Base-by-base conservation (phyloP, 768 basidiomycete species). In the Pleurotus tuber-regium region DNA sequence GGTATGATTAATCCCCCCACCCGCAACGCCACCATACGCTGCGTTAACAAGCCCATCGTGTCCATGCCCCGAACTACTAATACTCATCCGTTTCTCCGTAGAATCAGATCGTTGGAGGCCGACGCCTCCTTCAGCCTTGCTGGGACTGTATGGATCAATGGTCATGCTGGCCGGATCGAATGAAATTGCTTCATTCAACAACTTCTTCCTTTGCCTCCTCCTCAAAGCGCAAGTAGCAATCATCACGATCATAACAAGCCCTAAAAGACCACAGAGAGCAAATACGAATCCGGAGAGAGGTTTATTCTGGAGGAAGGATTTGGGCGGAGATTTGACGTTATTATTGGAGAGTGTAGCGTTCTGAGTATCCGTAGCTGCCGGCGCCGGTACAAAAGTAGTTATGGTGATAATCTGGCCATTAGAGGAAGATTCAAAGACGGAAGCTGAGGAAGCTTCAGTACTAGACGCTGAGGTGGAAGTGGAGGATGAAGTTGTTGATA, bases 251-350 rank as follows among this genome's bases (percentile, higher is more conserved):
- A 81, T 39, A 40, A 77, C 54, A 38, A 84, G 72, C 1, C 59
- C 76, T 25, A 75, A 56, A 31, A 85, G 44, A 11, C 79, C 84
- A 33, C 73, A 70, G 16, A 83, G 44, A 25, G 74, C 66, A 52
- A 89, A 85, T 12, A 87, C 74, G 7, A 78, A 65, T 5, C 80
- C 80, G 35, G 79, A 76, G n/a, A 83, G 70, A n/a, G 77, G 70
- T 64, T 82, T 86, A 66, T 89, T 84, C 52, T 81, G 66, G 30
- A 89, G 61, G 67, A 90, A 89, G 16, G 59, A 57, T 12, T 65
- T 55, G 33, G 73, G 59, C 7, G 64, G 59, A n/a, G 62, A 33
- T 14, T 48, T 31, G 29, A 31, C 2, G 16, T 24, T 16, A 46
- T 29, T n/a, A 12, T 61, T 42, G 2, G 66, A 14, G 18, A 55